These are phyloP conservation scores for Phlyctochytrium bullatum DNA, from an alignment of 192 early-diverging fungal genomes.

Conservation along the genomic window DNA sequence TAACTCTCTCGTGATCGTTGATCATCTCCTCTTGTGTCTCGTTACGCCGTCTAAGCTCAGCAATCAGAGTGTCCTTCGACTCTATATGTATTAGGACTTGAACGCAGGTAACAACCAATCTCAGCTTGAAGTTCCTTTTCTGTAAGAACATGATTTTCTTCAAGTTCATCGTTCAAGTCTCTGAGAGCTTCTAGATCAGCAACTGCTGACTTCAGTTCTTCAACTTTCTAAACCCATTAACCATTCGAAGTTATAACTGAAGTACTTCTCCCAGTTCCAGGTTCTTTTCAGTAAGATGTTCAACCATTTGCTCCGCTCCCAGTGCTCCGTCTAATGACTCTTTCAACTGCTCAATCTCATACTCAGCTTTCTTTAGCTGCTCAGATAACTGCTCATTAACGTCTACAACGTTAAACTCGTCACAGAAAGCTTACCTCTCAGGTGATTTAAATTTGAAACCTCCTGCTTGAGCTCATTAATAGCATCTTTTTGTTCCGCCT, in stretches of 20 bases:
- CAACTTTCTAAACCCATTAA: slow-evolving; percentile 55
- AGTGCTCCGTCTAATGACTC: slow-evolving; percentile 75
- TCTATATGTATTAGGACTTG: slow-evolving; percentile 38
- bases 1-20: slow-evolving; percentile 82
- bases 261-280: slow-evolving; percentile 63
- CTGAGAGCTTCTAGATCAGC: slow-evolving; percentile 90
- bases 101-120: slow-evolving; percentile 44
- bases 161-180: slow-evolving; percentile 88
- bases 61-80: slow-evolving; percentile 66
- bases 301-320: slow-evolving; percentile 81
- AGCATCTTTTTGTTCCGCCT: slow-evolving; percentile 59
- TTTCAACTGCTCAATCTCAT: slow-evolving; percentile 79
- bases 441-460: slow-evolving; percentile 51
- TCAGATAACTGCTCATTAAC: slow-evolving; percentile 56
- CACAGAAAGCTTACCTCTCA: slow-evolving; percentile 40
- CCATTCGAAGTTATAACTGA: slow-evolving; percentile 4
- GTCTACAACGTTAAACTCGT: slow-evolving; percentile 13
- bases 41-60: slow-evolving; percentile 58
- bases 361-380: slow-evolving; percentile 62
- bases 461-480: slow-evolving; percentile 75
- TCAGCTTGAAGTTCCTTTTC: slow-evolving; percentile 83
- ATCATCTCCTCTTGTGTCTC: slow-evolving; percentile 73
- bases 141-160: slow-evolving; percentile 87
- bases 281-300: slow-evolving; percentile 81
- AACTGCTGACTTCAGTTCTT: slow-evolving; percentile 71